Evolutionary conservation across 1,284 basidiomycete species (phyloP).

Genomic region (Xerocomus nothofagi): DNA sequence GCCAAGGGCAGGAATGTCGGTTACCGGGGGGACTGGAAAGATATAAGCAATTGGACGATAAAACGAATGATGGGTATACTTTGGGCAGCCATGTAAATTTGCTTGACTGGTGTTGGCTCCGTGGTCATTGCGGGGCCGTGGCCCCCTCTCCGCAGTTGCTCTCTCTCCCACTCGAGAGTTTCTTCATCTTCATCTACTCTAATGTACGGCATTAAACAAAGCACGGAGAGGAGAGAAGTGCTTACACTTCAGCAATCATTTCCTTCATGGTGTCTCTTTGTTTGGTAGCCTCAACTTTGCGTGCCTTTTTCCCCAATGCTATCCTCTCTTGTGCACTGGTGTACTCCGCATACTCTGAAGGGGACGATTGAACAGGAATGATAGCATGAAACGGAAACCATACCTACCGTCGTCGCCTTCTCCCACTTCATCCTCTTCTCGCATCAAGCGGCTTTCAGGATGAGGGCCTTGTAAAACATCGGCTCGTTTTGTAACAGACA

Average conservation of each 20-base stretch:
- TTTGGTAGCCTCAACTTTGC: slow-evolving; percentile 72
- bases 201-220: slow-evolving; percentile 17
- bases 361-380: slow-evolving; percentile 11
- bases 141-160: slow-evolving; percentile 80
- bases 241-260: slow-evolving; percentile 84
- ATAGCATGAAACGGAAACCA: slow-evolving; percentile 1
- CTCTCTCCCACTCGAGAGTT: slow-evolving; percentile 86
- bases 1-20: slow-evolving; percentile 57
- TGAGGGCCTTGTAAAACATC: slow-evolving; percentile 73
- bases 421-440: slow-evolving; percentile 92
- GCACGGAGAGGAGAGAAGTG: slow-evolving; percentile 17
- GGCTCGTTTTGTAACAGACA: slow-evolving; percentile 62
- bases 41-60: slow-evolving; percentile 15
- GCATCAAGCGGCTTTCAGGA: slow-evolving; percentile 82
- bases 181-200: slow-evolving; percentile 90
- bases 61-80: slow-evolving; percentile 51
- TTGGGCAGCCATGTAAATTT: slow-evolving; percentile 69
- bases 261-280: slow-evolving; percentile 79
- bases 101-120: slow-evolving; percentile 41
- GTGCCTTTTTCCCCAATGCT: slow-evolving; percentile 83
- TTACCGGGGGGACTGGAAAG: slow-evolving; percentile 57
- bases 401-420: slow-evolving; percentile 87
- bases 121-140: slow-evolving; percentile 37
- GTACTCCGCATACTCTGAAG: slow-evolving; percentile 81
- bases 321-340: slow-evolving; percentile 87